These are phyloP conservation scores for Mycena crocata DNA, from an alignment of 768 basidiomycete genomes.

Conservation along the genomic window DNA sequence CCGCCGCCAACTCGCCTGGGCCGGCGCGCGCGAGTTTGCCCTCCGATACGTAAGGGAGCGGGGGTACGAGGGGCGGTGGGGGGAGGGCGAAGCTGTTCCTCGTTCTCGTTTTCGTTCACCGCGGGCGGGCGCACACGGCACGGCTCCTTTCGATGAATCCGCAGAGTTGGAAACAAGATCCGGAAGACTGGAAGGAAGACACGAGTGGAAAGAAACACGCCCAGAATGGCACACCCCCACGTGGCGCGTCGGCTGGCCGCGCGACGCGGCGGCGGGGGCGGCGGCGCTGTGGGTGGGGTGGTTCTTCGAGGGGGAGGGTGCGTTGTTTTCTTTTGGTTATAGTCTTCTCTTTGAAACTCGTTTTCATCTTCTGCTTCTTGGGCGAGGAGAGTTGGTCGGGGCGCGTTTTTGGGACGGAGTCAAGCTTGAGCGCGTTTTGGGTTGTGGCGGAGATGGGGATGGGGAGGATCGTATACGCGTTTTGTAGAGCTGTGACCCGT, in stretches of 20 bases:
- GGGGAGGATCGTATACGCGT: too few species aligned
- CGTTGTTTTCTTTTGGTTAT: background rate
- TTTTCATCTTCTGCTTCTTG: background rate
- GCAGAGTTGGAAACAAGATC: background rate
- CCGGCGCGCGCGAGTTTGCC: conserved; percentile 21
- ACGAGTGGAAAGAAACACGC: background rate
- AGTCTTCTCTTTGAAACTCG: background rate
- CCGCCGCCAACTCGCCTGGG: conserved; percentile 27
- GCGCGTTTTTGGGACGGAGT: too few species aligned
- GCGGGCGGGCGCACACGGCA: too few species aligned
- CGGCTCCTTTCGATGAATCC: too few species aligned
- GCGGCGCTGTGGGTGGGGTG: conserved; percentile 25
- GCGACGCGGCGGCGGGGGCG: conserved; percentile 6
- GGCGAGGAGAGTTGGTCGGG: too few species aligned
- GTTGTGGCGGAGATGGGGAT: too few species aligned
- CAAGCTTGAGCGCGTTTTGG: too few species aligned
- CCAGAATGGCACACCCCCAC: too few species aligned
- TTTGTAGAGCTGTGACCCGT: too few species aligned
- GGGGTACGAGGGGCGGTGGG: conserved; percentile 7
- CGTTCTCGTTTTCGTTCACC: background rate
- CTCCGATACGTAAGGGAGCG: conserved; percentile 3
- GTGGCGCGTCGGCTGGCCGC: conserved; percentile 29
- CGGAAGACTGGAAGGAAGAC: background rate
- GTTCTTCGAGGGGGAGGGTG: conserved; percentile 25
- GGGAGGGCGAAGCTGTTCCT: background rate